Evolutionary conservation across 768 basidiomycete genomes (phyloP), one percentile per base, ranked within the genome.

Genomic region (Ephemerocybe angulata): DNA sequence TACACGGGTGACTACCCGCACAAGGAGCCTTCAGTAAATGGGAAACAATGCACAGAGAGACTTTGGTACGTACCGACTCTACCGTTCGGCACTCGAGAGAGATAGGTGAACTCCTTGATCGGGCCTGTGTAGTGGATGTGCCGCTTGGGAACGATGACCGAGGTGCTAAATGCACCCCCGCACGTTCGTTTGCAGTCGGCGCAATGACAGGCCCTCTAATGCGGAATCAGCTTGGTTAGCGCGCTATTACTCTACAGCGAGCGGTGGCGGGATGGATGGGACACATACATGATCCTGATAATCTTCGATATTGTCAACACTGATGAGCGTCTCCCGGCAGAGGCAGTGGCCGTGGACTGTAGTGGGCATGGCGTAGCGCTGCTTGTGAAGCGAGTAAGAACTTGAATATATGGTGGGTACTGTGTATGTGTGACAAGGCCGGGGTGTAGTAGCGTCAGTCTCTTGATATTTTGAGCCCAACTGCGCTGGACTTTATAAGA

Each of bases 331-430:
- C 21, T 50, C 48, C 3, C 25, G 48, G 21, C 48, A 50, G n/a
- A 50, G 48, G 29, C 48, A 50, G 11, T 50, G 48, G 29, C 48
- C 48, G 15, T 50, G 48, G 21, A 50, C 35, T 7, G 48, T 50
- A 11, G 48, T 50, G 5, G 48, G 48, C 48, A 50, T 50, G 8
- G 33, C 33, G 17, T 8, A 35, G 33, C 33, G n/a, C n/a, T n/a
- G n/a, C n/a, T n/a, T n/a, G n/a, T n/a, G n/a, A n/a, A n/a, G n/a
- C n/a, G n/a, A n/a, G n/a, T n/a, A n/a, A n/a, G n/a, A n/a, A n/a
- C n/a, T n/a, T n/a, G n/a, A n/a, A n/a, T n/a, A n/a, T 35, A 35
- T 35, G 33, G 33, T 17, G 33, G 33, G 33, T 8, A 35, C 17
- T 8, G 8, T 35, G 33, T 17, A 35, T 8, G 8, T 17, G 33